phyloP scores from a whole-genome alignment of 371 early-diverging fungal genomes.

The Rhizopus sp. region DNA sequence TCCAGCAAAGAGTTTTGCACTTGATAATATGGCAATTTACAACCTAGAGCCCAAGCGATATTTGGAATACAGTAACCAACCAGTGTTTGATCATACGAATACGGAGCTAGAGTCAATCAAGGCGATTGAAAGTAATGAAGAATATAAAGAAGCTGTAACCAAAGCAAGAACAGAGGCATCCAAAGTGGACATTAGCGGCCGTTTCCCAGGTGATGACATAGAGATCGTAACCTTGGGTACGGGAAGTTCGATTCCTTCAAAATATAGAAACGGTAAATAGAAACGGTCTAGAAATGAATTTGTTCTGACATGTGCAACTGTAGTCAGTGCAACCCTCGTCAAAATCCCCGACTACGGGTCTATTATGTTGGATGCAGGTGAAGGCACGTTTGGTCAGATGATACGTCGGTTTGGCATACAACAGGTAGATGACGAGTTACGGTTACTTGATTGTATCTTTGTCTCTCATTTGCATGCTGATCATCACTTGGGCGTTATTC shows the following conservation, averaged over 20 bases:
- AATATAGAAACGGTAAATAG: slow-evolving; percentile 89
- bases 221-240: slow-evolving; percentile 88
- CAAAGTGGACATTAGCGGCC: slow-evolving; percentile 16
- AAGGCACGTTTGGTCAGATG: slow-evolving; percentile 96
- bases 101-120: slow-evolving; percentile 17
- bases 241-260: slow-evolving; percentile 95
- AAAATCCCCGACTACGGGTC: slow-evolving; percentile 62
- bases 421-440: slow-evolving; percentile 43
- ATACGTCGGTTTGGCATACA: slow-evolving; percentile 71
- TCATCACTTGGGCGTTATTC: slow-evolving; percentile 94
- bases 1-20: slow-evolving; percentile 26
- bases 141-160: slow-evolving; percentile 29
- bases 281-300: background rate
- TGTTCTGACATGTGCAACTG: slow-evolving; percentile 9
- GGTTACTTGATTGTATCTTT: slow-evolving; percentile 76
- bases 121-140: slow-evolving; percentile 26
- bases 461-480: slow-evolving; percentile 99
- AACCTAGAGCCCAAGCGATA: slow-evolving; percentile 35
- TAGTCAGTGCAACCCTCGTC: slow-evolving; percentile 86
- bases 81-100: slow-evolving; percentile 30
- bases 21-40: slow-evolving; percentile 32
- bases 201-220: slow-evolving; percentile 54
- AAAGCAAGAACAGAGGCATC: slow-evolving; percentile 36
- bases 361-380: slow-evolving; percentile 95
- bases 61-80: slow-evolving; percentile 8